phyloP scores from a whole-genome alignment of 305 asterid species.

The Nicotiana rustica region DNA sequence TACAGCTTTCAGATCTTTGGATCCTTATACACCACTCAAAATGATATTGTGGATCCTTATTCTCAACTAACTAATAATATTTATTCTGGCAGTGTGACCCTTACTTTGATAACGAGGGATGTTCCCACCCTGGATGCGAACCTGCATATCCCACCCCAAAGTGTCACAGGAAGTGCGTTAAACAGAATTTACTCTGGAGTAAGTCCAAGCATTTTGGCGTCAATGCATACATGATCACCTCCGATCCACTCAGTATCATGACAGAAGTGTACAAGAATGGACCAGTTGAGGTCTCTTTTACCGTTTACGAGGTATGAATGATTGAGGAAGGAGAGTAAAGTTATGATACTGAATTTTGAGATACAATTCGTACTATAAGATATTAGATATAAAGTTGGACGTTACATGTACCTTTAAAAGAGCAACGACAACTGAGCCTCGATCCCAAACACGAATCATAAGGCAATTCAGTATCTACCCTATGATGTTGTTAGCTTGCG shows the following conservation, averaged over 20 bases:
- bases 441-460: not conserved
- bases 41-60: not conserved
- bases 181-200: constrained; percentile 70
- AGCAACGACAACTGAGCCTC: not conserved
- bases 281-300: constrained; percentile 92
- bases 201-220: constrained; percentile 73
- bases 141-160: constrained; percentile 85
- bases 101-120: constrained; percentile 83
- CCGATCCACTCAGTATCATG: constrained; percentile 87
- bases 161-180: constrained; percentile 69
- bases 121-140: constrained; percentile 98
- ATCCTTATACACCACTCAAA: not conserved
- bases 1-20: not conserved
- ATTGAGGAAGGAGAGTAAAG: constrained; percentile 21
- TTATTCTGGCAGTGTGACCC: constrained; percentile 84
- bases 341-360: constrained; percentile 10
- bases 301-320: constrained; percentile 81
- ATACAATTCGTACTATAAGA: not conserved
- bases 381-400: not conserved
- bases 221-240: constrained; percentile 58
- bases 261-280: constrained; percentile 82
- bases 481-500: not conserved
- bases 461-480: not conserved
- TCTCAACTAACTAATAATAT: not conserved
- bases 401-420: not conserved